Conservation (phyloP, 768 basidiomycete species). For the Pholiota conissans region DNA sequence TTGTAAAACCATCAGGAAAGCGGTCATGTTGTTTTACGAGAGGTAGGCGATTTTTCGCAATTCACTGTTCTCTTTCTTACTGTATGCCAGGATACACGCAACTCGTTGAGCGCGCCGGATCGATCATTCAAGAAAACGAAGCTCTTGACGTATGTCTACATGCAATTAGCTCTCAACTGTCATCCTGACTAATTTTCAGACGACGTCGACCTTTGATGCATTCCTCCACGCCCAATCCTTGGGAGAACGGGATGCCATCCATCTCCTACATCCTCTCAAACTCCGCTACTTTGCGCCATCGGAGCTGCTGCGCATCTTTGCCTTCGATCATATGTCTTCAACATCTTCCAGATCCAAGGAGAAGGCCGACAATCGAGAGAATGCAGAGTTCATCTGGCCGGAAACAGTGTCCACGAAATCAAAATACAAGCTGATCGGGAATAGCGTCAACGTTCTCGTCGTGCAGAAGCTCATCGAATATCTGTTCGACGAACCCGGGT, state of each 20-base stretch:
- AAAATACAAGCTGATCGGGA: conserved; percentile 77
- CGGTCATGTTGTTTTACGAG: conserved; percentile 82
- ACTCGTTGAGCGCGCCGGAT: conserved; percentile 76
- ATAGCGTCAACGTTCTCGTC: conserved; percentile 80
- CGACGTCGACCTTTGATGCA: conserved; percentile 52
- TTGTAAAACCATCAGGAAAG: conserved; percentile 60
- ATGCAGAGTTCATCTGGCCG: conserved; percentile 60
- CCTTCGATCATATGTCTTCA: conserved; percentile 39
- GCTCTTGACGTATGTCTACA: conserved; percentile 51
- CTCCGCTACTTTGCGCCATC: conserved; percentile 76
- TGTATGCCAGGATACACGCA: conserved; percentile 62
- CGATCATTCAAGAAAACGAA: conserved; percentile 73
- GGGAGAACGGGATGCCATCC: conserved; percentile 43
- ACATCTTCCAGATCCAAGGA: neutral
- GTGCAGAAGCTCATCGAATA: conserved; percentile 62
- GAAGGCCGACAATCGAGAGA: neutral
- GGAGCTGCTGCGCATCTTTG: conserved; percentile 70
- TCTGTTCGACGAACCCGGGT: conserved; percentile 38
- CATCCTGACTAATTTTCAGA: conserved; percentile 41
- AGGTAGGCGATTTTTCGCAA: conserved; percentile 38
- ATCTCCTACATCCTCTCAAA: conserved; percentile 55
- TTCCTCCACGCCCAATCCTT: conserved; percentile 48
- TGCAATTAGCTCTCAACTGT: neutral
- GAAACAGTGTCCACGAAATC: conserved; percentile 58
- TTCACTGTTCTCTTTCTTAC: neutral